Evolutionary conservation across 2,329 filamentous ascomycete species (phyloP).

Genomic region (Calonectria pseudoreteaudii): DNA sequence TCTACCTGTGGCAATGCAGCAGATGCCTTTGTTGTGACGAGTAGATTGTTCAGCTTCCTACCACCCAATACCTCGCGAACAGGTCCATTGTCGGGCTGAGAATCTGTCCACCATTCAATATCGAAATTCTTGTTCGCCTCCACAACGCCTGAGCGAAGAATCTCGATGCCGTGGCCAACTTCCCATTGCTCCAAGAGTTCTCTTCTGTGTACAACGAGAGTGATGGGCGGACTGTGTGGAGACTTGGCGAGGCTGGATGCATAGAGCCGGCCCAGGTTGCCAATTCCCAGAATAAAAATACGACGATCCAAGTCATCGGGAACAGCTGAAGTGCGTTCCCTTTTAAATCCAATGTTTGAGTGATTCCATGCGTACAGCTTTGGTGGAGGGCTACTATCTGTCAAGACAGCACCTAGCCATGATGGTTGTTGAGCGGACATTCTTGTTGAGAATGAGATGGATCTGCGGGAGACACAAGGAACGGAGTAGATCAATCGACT

Average conservation of each 20-base stretch:
- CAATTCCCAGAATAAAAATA: constrained; percentile 83
- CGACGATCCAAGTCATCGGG: constrained; percentile 50
- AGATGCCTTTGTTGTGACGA: constrained; percentile 82
- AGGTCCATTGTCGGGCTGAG: constrained; percentile 50
- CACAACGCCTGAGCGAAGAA: constrained; percentile 50
- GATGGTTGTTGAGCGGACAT: constrained; percentile 43
- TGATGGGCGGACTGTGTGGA: constrained; percentile 75
- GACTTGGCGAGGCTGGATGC: constrained; percentile 77
- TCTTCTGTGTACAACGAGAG: constrained; percentile 79
- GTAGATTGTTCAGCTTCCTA: constrained; percentile 73
- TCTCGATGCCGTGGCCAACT: constrained; percentile 56
- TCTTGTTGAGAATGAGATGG: constrained; percentile 19
- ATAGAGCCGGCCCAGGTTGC: constrained; percentile 84
- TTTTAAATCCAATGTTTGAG: constrained; percentile 41
- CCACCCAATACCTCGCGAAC: constrained; percentile 55
- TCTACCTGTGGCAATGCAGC: constrained; percentile 72
- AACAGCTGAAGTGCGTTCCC: not conserved
- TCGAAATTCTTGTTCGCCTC: constrained; percentile 55
- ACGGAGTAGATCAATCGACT: not conserved
- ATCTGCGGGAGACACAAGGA: not conserved
- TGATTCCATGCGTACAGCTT: constrained; percentile 53
- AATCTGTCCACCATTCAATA: constrained; percentile 67
- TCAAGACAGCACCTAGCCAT: constrained; percentile 50
- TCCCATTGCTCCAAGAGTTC: constrained; percentile 63
- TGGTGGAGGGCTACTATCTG: constrained; percentile 41